Evolutionary conservation across 2,329 filamentous ascomycete species (phyloP).

Genomic region (Furcasterigmium sp.): DNA sequence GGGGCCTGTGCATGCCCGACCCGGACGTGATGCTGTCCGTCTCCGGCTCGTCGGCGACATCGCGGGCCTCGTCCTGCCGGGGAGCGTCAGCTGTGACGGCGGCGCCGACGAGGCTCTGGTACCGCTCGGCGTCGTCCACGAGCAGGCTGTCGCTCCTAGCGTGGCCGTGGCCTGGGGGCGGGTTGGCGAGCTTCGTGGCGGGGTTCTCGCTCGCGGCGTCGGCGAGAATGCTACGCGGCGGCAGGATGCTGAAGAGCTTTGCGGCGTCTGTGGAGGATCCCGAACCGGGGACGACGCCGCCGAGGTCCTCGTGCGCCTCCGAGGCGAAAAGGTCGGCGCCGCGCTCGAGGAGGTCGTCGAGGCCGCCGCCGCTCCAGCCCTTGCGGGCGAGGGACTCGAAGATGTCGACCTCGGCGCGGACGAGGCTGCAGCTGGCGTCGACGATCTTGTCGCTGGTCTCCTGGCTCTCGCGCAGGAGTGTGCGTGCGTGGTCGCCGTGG

Average conservation of each 20-base stretch:
- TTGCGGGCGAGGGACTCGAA: conserved; percentile 63
- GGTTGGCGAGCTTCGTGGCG: neutral
- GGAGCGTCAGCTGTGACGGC: conserved; percentile 30
- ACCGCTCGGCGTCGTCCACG: conserved; percentile 42
- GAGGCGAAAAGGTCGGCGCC: conserved; percentile 56
- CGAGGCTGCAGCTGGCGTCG: conserved; percentile 59
- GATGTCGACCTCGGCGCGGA: conserved; percentile 65
- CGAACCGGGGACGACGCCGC: conserved; percentile 18
- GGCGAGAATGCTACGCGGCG: conserved; percentile 58
- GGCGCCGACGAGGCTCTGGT: conserved; percentile 47
- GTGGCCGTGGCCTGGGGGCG: conserved; percentile 21
- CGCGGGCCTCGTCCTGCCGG: conserved; percentile 10
- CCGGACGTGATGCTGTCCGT: conserved; percentile 45
- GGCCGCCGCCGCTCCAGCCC: conserved; percentile 61
- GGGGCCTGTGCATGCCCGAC: conserved; percentile 45
- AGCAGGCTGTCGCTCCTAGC: conserved; percentile 50
- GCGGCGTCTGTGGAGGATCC: conserved; percentile 21
- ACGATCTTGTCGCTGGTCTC: conserved; percentile 58
- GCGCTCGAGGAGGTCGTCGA: conserved; percentile 61
- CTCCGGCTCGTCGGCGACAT: conserved; percentile 28
- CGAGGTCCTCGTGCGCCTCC: conserved; percentile 21
- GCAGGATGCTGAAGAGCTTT: conserved; percentile 60
- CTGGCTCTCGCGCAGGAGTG: conserved; percentile 57
- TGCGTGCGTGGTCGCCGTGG: conserved; percentile 56
- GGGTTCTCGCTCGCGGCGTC: conserved; percentile 31